Evolutionary conservation across 176 grass and related monocot genomes (phyloP), one percentile per base, ranked within the genome.

Genomic region (Avena sativa): DNA sequence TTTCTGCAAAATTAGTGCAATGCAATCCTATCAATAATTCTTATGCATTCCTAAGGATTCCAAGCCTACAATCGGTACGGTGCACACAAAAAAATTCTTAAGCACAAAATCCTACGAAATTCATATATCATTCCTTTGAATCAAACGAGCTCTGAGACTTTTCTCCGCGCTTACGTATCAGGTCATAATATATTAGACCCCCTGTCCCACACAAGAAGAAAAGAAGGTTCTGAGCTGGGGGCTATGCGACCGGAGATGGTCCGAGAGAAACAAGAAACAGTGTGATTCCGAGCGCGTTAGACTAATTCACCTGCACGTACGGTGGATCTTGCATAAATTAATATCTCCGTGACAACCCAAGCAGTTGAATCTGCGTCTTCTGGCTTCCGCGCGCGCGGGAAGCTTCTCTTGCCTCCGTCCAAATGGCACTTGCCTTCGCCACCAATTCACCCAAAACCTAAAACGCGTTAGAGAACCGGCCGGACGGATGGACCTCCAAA

Each of bases 391-490:
- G 47, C 19, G 40, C 40, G 69, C 9, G 1, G 9, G 46, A 0
- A 48, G 9, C 46, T 46, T 72, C 38, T 72, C 47, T 72, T 72
- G 69, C 46, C 69, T 72, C 69, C 38, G 69, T 72, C 69, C 69
- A 72, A 72, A 72, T 72, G 38, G 69, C 69, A 20, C 69, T 46
- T 71, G 46, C 69, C 69, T 21, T 72, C 69, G 19, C 10, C 38
- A 46, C 69, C 69, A 72, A 72, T 71, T 20, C 9, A 43, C 67
- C 67, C 60, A 57, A 72, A 43, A 2, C 69, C 9, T 72, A 44
- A 72, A 72, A 47, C 69, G 69, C 69, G 69, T 72, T n/a, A 19
- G 15, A 6, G 69, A 9, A 72, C 40, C 69, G 40, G 38, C 67
- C 67, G 34, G 8, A 2, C 67, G 67, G 8, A 10, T 34, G 67